phyloP scores from a whole-genome alignment of 495 filamentous ascomycete species.

The Penicillium pulvis region DNA sequence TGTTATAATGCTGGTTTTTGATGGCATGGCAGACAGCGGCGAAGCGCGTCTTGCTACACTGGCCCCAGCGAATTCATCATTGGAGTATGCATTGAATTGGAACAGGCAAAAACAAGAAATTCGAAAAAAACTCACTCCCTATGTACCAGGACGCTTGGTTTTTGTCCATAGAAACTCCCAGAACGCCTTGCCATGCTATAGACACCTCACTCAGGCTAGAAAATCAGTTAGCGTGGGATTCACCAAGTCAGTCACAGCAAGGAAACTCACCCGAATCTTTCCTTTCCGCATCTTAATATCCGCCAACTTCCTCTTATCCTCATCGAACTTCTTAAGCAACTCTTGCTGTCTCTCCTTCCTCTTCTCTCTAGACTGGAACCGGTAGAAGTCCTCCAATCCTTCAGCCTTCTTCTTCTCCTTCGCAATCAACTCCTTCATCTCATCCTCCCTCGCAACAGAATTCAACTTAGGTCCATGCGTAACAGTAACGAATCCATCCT shows the following conservation, averaged over 20 bases:
- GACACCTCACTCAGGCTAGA: slow-evolving; percentile 47
- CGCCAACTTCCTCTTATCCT: slow-evolving; percentile 56
- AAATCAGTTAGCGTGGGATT: slow-evolving; percentile 1
- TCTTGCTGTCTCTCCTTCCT: slow-evolving; percentile 78
- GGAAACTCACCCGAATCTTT: slow-evolving; percentile 47
- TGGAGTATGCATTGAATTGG: slow-evolving; percentile 9
- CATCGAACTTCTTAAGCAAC: slow-evolving; percentile 57
- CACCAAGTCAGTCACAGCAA: slow-evolving; percentile 7
- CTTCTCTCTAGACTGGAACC: slow-evolving; percentile 89
- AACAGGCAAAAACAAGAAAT: slow-evolving; percentile 10
- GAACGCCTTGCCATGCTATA: slow-evolving; percentile 31
- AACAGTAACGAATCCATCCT: slow-evolving; percentile 94
- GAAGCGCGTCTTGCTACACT: slow-evolving; percentile 51
- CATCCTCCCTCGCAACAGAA: slow-evolving; percentile 71
- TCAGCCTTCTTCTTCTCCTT: slow-evolving; percentile 72
- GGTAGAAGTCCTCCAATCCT: slow-evolving; percentile 80
- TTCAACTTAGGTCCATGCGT: slow-evolving; percentile 71
- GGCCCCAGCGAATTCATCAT: slow-evolving; percentile 61
- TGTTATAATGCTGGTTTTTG: slow-evolving; percentile 51
- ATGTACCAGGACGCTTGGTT: slow-evolving; percentile 9
- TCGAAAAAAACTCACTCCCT: slow-evolving; percentile 4
- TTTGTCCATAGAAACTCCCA: slow-evolving; percentile 22
- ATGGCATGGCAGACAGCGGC: slow-evolving; percentile 51
- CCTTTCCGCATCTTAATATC: slow-evolving; percentile 54
- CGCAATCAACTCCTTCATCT: slow-evolving; percentile 69